Conservation (phyloP, 345 rosid genomes). For the Citrus hindsii region DNA sequence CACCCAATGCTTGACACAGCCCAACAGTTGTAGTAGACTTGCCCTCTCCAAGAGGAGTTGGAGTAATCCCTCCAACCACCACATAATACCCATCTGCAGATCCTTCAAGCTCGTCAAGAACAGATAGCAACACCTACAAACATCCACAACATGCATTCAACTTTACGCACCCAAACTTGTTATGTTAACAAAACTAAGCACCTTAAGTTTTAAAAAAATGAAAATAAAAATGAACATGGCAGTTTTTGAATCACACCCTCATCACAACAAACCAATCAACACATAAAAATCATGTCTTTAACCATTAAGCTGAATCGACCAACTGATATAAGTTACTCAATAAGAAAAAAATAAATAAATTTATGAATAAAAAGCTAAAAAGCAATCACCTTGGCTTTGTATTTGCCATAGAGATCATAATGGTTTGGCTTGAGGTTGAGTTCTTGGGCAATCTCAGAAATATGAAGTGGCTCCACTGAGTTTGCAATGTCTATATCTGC, state of each 20-base stretch:
- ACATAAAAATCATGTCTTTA: not conserved
- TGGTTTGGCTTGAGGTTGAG: slow-evolving; percentile 64
- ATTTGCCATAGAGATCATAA: slow-evolving; percentile 92
- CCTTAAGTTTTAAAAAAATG: not conserved
- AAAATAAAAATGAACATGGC: not conserved
- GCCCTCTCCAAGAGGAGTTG: slow-evolving; percentile 99
- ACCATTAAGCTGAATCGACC: not conserved
- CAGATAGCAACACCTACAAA: slow-evolving; percentile 71
- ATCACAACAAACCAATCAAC: not conserved
- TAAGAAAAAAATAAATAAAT: not conserved
- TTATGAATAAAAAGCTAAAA: not conserved
- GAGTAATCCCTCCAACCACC: slow-evolving; percentile 97
- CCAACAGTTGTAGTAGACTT: slow-evolving; percentile 96
- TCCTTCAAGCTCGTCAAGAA: slow-evolving; percentile 69
- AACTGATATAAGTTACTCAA: not conserved
- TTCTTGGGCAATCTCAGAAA: slow-evolving; percentile 76
- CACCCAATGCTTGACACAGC: slow-evolving; percentile 95
- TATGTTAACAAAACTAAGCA: not conserved
- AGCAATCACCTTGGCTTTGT: slow-evolving; percentile 85
- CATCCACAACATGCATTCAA: not conserved
- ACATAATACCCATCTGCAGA: slow-evolving; percentile 80
- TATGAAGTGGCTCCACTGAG: slow-evolving; percentile 79
- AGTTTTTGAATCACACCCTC: not conserved
- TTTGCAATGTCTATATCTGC: slow-evolving; percentile 95
- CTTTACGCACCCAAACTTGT: not conserved